A percentile compares a stretch with the other conserved stretches of the same genome.
phyloP scores from a whole-genome alignment of 176 grass and related monocot species.

The Aegilops tauschii region DNA sequence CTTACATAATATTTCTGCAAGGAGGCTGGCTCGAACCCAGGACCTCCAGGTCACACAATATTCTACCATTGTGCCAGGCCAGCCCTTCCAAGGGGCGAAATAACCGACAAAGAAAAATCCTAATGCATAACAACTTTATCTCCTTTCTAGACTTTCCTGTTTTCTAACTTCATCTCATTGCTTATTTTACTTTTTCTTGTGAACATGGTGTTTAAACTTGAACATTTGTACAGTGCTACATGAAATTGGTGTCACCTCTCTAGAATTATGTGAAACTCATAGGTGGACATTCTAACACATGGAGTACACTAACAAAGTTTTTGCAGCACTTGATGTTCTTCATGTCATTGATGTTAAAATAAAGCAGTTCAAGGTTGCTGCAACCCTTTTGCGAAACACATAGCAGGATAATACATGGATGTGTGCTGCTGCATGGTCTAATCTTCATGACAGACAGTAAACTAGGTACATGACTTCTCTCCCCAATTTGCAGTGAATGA shows the following conservation, averaged over 20 bases:
- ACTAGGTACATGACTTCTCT: neutral
- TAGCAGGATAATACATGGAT: neutral
- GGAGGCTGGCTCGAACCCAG: no score
- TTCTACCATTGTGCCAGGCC: neutral
- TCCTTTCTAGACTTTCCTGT: neutral
- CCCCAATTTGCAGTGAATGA: neutral
- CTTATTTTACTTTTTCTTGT: neutral
- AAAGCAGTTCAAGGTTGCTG: neutral
- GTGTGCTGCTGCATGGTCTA: neutral
- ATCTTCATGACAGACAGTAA: slow-evolving; percentile 1
- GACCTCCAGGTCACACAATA: no score
- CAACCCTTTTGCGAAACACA: neutral
- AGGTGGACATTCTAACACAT: neutral
- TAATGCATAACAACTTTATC: neutral
- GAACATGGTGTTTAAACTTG: slow-evolving; percentile 12
- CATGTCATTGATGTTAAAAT: slow-evolving; percentile 19
- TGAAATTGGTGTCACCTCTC: slow-evolving; percentile 2
- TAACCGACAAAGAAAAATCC: neutral
- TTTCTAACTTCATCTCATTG: neutral
- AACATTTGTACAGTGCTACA: neutral
- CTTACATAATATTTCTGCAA: no score
- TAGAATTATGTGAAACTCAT: slow-evolving; percentile 8
- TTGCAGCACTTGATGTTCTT: neutral
- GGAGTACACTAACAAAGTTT: neutral
- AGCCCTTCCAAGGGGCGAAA: neutral